phyloP scores from a whole-genome alignment of 2,329 filamentous ascomycete species.

The Magnaporthales sp. region DNA sequence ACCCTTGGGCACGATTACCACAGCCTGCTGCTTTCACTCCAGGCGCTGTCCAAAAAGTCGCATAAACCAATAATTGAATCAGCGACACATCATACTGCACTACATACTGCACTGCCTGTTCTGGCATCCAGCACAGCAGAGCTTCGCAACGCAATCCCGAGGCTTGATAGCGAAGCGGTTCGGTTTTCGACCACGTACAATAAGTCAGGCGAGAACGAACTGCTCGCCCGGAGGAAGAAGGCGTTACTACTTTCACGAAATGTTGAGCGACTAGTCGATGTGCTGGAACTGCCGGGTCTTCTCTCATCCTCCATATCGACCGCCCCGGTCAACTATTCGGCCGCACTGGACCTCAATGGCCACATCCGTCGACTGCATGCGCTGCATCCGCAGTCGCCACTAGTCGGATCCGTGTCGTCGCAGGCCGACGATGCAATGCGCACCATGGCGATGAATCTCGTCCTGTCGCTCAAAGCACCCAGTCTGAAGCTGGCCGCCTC shows the following conservation, averaged over 20 bases:
- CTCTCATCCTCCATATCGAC: constrained; percentile 69
- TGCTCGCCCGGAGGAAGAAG: constrained; percentile 66
- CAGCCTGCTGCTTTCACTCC: constrained; percentile 71
- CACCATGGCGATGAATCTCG: constrained; percentile 77
- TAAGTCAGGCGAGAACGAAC: constrained; percentile 58
- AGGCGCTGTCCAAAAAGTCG: constrained; percentile 81
- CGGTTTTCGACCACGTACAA: constrained; percentile 77
- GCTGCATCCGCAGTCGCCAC: constrained; percentile 69
- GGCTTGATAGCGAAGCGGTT: constrained; percentile 69
- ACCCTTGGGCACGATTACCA: constrained; percentile 75
- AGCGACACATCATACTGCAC: constrained; percentile 64
- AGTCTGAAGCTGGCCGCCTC: constrained; percentile 81
- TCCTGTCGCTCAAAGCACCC: constrained; percentile 66
- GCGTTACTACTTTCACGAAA: constrained; percentile 78
- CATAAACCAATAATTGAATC: constrained; percentile 79
- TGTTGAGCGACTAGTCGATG: constrained; percentile 79
- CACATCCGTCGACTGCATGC: constrained; percentile 82
- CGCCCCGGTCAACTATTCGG: constrained; percentile 67
- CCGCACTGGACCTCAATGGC: constrained; percentile 83
- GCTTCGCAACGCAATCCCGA: constrained; percentile 65
- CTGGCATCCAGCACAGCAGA: constrained; percentile 58
- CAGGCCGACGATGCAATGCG: constrained; percentile 86
- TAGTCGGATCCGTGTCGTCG: constrained; percentile 62
- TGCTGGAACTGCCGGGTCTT: constrained; percentile 81
- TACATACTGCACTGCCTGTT: constrained; percentile 62